phyloP scores from a whole-genome alignment of 495 filamentous ascomycete genomes.

The Eremomyces bilateralis region DNA sequence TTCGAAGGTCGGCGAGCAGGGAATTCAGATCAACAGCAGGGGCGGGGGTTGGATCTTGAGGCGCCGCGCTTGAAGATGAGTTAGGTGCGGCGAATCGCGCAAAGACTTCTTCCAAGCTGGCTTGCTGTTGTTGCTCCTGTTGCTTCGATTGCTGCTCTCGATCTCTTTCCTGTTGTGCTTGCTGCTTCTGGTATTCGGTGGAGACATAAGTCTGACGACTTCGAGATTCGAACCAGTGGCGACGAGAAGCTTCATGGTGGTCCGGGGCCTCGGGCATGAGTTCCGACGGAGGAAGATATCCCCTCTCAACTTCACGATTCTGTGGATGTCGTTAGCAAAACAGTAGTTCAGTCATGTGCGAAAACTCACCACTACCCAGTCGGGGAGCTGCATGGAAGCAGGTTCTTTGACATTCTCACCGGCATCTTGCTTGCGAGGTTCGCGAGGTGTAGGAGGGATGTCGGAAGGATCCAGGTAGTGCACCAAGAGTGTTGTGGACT shows the following conservation, averaged over 20 bases:
- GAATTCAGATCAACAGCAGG: constrained; percentile 22
- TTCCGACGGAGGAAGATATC: too few relatives aligned
- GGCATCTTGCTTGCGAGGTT: constrained; percentile 30
- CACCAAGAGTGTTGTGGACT: constrained; percentile 62
- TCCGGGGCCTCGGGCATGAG: too few relatives aligned
- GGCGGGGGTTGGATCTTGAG: constrained; percentile 12
- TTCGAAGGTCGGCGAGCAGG: too few relatives aligned
- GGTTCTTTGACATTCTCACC: too few relatives aligned
- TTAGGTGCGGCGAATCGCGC: constrained; percentile 10
- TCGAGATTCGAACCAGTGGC: constrained; percentile 18
- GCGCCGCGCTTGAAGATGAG: constrained; percentile 13
- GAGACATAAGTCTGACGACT: constrained; percentile 5
- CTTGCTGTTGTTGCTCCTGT: constrained; percentile 7
- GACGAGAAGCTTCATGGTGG: constrained; percentile 26
- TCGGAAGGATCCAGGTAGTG: constrained; percentile 53
- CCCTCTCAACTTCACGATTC: too few relatives aligned
- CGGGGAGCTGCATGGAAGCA: too few relatives aligned
- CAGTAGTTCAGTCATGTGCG: too few relatives aligned
- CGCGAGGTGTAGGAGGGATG: constrained; percentile 55
- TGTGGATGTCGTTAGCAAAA: too few relatives aligned
- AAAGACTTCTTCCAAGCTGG: constrained; percentile 6
- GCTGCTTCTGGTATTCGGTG: constrained; percentile 1
- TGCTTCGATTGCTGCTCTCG: not conserved
- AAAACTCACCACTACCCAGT: too few relatives aligned
- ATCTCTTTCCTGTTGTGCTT: constrained; percentile 13